Percentiles rank a stretch among this genome's conserved stretches.
These are phyloP conservation scores for Hylodesmum podocarpum DNA, from an alignment of 306 rosid genomes.

Conservation along the genomic window DNA sequence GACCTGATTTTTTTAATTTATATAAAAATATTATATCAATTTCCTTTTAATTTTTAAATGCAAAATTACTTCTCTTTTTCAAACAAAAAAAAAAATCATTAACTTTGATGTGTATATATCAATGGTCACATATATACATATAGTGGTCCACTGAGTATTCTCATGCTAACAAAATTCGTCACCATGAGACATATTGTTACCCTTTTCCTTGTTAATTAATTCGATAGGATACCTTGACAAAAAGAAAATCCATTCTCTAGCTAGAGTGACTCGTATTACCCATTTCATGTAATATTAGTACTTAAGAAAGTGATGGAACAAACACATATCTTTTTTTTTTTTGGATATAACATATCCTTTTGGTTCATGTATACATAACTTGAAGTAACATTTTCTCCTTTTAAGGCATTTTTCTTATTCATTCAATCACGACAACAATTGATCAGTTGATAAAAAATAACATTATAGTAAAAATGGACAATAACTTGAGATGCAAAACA, in stretches of 20 bases:
- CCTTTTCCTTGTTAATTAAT: background rate
- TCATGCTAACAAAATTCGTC: background rate
- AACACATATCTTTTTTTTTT: too few relatives aligned
- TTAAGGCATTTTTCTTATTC: background rate
- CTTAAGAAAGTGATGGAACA: background rate
- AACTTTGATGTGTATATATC: background rate
- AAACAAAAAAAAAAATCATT: too few relatives aligned
- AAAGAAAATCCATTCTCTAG: background rate
- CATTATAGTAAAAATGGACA: slow-evolving; percentile 15
- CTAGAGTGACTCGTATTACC: background rate
- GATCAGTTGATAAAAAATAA: slow-evolving; percentile 15
- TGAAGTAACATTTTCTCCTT: background rate
- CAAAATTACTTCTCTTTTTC: too few relatives aligned
- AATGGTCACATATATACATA: background rate
- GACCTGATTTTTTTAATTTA: background rate
- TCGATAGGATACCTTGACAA: background rate
- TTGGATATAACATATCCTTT: background rate
- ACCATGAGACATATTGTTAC: background rate
- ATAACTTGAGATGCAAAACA: slow-evolving; percentile 33
- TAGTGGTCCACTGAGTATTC: background rate
- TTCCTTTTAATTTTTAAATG: too few relatives aligned
- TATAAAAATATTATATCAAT: background rate
- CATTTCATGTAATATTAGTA: background rate
- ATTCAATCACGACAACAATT: slow-evolving; percentile 10
- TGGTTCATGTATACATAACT: background rate